Evolutionary conservation across 1,284 basidiomycete species (phyloP).

Genomic region (Ceratobasidium sp.): DNA sequence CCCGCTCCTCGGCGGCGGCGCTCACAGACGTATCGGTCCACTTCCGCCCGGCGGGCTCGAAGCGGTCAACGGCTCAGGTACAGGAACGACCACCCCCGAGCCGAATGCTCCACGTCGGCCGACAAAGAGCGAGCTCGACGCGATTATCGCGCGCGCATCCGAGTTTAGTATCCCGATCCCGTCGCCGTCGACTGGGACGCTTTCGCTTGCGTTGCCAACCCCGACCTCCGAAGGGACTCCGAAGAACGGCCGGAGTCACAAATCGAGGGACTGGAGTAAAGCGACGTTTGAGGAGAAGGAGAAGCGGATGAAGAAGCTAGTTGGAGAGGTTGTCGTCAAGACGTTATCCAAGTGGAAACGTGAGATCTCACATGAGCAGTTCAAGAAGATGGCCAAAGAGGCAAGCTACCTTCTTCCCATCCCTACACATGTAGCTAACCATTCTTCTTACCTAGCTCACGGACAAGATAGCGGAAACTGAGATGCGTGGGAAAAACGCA

Average conservation of each 20-base stretch:
- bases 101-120: constrained; percentile 46
- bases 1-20: constrained; percentile 40
- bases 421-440: constrained; percentile 16
- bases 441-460: constrained; percentile 69
- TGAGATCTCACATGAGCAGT: constrained; percentile 84
- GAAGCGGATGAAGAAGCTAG: constrained; percentile 84
- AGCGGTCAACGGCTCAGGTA: constrained; percentile 20
- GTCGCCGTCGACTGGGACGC: constrained; percentile 41
- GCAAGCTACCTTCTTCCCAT: constrained; percentile 63
- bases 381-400: constrained; percentile 97
- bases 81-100: constrained; percentile 36
- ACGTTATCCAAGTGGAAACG: constrained; percentile 91
- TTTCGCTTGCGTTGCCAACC: constrained; percentile 22
- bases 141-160: constrained; percentile 57
- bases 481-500: constrained; percentile 78
- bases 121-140: constrained; percentile 57
- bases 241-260: constrained; percentile 50
- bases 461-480: constrained; percentile 87
- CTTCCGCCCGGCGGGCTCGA: constrained; percentile 47
- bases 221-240: constrained; percentile 60
- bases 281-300: constrained; percentile 74
- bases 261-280: constrained; percentile 68
- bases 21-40: constrained; percentile 47
- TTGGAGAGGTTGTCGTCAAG: constrained; percentile 91
- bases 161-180: constrained; percentile 50